Conservation (phyloP, 2,329 filamentous ascomycete species). For the Hymenoscyphus occultus region DNA sequence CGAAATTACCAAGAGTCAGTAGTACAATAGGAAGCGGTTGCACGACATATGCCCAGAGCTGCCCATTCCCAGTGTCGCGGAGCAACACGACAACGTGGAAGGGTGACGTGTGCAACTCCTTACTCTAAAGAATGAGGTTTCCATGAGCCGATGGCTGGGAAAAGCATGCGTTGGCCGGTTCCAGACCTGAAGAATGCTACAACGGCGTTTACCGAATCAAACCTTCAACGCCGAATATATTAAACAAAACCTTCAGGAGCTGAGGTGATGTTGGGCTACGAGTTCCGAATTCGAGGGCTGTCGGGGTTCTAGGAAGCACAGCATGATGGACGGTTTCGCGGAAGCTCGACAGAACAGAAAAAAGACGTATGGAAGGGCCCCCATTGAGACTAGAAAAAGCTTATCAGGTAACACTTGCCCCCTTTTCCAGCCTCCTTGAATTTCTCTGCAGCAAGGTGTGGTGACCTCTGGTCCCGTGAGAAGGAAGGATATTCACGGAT, state of each 20-base stretch:
- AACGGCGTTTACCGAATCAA: slow-evolving; percentile 4
- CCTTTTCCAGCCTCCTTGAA: slow-evolving; percentile 12
- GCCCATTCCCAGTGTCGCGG: slow-evolving; percentile 30
- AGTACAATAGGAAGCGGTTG: slow-evolving; percentile 25
- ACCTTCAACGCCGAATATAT: neutral
- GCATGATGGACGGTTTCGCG: neutral
- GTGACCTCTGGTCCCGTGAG: slow-evolving; percentile 11
- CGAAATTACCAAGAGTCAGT: slow-evolving; percentile 34
- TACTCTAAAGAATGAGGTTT: slow-evolving; percentile 22
- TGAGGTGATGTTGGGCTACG: neutral
- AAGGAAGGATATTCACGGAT: slow-evolving; percentile 17
- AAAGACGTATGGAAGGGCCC: slow-evolving; percentile 22
- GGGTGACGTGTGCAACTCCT: slow-evolving; percentile 20
- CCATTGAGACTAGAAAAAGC: slow-evolving; percentile 13
- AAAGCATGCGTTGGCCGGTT: slow-evolving; percentile 7
- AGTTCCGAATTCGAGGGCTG: slow-evolving; percentile 7
- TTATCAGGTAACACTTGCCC: slow-evolving; percentile 22
- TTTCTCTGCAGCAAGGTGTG: slow-evolving; percentile 22
- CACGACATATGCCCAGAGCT: slow-evolving; percentile 17
- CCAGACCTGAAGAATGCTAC: slow-evolving; percentile 24
- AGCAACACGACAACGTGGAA: slow-evolving; percentile 26
- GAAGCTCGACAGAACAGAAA: slow-evolving; percentile 10
- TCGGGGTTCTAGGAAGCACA: slow-evolving; percentile 7
- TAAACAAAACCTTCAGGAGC: neutral
- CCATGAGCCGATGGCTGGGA: slow-evolving; percentile 15